phyloP scores from a whole-genome alignment of 768 basidiomycete species.

The Suillus weaverae region DNA sequence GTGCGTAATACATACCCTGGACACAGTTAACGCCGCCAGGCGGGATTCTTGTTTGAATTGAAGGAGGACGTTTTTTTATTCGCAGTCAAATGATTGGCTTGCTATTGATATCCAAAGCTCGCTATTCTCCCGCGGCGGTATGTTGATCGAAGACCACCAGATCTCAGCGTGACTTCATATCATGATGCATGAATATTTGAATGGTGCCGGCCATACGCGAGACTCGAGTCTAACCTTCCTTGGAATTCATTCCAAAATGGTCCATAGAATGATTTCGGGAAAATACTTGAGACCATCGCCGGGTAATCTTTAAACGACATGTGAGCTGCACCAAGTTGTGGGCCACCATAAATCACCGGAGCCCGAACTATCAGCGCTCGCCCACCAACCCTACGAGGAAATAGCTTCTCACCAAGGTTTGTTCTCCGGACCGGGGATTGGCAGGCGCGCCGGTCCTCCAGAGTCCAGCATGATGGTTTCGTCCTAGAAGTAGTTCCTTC shows the following conservation, averaged over 20 bases:
- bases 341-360: constrained; percentile 22
- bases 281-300: not conserved
- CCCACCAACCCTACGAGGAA: not conserved
- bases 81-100: constrained; percentile 1
- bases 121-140: constrained; percentile 30
- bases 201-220: not conserved
- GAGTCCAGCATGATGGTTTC: not conserved
- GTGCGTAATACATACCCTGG: not conserved
- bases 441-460: not conserved
- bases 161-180: constrained; percentile 19
- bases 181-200: too few relatives aligned
- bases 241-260: not conserved
- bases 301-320: not conserved
- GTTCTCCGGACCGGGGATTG: not conserved
- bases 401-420: not conserved
- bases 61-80: not conserved
- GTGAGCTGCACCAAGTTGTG: constrained; percentile 5
- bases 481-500: not conserved
- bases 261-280: not conserved
- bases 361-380: constrained; percentile 13
- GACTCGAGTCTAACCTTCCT: constrained; percentile 6
- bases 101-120: constrained; percentile 11
- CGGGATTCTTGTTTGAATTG: not conserved
- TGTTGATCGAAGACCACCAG: constrained; percentile 31
- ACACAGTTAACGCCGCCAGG: not conserved